phyloP scores from a whole-genome alignment of 495 filamentous ascomycete genomes.

The Jackrogersella multiformis region DNA sequence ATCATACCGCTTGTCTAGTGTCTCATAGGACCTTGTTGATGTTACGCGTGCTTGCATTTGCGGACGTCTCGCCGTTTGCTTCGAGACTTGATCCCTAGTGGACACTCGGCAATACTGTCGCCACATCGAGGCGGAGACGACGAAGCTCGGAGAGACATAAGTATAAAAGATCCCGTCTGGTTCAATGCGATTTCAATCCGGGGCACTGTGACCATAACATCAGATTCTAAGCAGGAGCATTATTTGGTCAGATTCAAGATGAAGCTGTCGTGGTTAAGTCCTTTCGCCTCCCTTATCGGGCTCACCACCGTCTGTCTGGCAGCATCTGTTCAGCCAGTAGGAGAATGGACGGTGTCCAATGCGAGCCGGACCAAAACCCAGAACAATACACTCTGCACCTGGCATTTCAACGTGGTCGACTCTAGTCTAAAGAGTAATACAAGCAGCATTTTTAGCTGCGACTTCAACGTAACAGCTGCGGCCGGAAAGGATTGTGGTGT shows the following conservation, averaged over 20 bases:
- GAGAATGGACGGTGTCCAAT: conserved; percentile 19
- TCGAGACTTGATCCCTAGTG: neutral
- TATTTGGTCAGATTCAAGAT: conserved; percentile 8
- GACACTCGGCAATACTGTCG: conserved; percentile 8
- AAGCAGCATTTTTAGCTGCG: conserved; percentile 22
- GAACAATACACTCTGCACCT: conserved; percentile 2
- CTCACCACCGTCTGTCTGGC: neutral
- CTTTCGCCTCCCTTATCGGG: neutral
- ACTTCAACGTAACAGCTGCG: conserved; percentile 12
- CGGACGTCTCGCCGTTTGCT: conserved; percentile 18
- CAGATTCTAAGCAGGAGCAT: neutral
- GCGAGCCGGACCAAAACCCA: conserved; percentile 4
- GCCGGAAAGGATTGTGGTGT: conserved; percentile 25
- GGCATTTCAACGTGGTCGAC: conserved; percentile 7
- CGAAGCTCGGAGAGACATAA: neutral
- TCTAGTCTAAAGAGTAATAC: neutral
- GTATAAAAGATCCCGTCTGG: neutral
- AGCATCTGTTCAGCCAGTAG: neutral
- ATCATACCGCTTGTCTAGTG: conserved; percentile 10
- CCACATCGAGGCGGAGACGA: neutral
- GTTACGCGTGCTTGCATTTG: conserved; percentile 21
- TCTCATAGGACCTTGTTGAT: conserved; percentile 1
- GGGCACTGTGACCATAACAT: neutral
- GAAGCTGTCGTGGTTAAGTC: conserved; percentile 7
- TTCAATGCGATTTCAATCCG: neutral